Base-by-base conservation (phyloP, 2,329 filamentous ascomycete species). In the Talaromyces sp. region DNA sequence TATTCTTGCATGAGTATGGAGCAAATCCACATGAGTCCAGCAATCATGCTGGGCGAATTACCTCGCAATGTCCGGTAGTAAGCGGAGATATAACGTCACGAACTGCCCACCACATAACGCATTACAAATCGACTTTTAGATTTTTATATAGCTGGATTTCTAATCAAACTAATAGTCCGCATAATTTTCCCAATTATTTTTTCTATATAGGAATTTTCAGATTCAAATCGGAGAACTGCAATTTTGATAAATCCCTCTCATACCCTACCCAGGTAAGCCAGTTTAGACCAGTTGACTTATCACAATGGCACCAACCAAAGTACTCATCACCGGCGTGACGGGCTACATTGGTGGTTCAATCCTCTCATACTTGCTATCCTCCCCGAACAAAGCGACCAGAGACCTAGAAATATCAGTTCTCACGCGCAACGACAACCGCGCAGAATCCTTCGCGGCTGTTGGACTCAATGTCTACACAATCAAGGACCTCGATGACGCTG, bases 401-500 rank as follows among this genome's bases (percentile, higher is more conserved):
- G 31, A 64, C 7, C n/a, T 59, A 33, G 41, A 50, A 43, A 62
- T 67, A 27, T 63, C 67, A 22, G 65, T 60, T 25, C 59, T 69
- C 22, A 64, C 67, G 8, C 65, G 68, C 27, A 62, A 61, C 6
- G 27, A 39, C 13, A 49, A 68, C 33, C 66, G 66, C 22, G 58
- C 56, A 4, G 19, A 54, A n/a, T 35, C 31, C 3, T 39, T 68
- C 3, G 11, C 52, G 25, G 31, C 37, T 5, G 58, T 60, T 3
- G 60, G 63, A 8, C 64, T 70, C 17, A 64, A 58, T 4, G 54
- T 66, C 5, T 45, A 68, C n/a, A 11, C 61, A 17, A 68, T 70
- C 47, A 43, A 65, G 0, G 64, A 64, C 9, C 47, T 70, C 3
- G 68, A 71, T 49, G 69, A 70, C 35, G 39, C 64, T 1, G 67